Evolutionary conservation across 163 green algal genomes (phyloP), one percentile per base, ranked within the genome.

Genomic region (Botryococcus braunii): DNA sequence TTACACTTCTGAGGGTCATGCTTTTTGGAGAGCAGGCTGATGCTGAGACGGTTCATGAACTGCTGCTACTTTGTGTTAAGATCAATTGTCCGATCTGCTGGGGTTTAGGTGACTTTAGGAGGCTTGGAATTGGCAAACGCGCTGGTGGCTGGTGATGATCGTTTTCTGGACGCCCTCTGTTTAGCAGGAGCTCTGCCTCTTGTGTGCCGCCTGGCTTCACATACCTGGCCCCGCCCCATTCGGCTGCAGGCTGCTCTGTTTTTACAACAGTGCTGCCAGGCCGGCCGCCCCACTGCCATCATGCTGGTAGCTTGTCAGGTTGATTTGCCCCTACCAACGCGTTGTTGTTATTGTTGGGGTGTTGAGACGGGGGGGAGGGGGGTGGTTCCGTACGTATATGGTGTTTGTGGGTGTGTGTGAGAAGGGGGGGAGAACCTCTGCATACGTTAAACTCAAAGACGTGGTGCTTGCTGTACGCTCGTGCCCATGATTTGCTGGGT

Each of bases 301-400:
- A 79, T 89, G 70, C 76, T 94, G 48, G 76, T 94, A 21, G 83
- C 86, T 0, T 89, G 83, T 52, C 73, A 84, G 75, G 82, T 82
- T 35, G 3, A 64, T 8, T 25, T 34, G 21, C 32, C 2, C 5
- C 11, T 23, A 43, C 31, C 9, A 57, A 11, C 47, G 9, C 29
- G 21, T 21, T 65, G 59, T 71, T 59, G 56, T 59, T 3, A 72
- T 75, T 27, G 38, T 76, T 31, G 62, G 64, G 39, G 40, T 66
- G 36, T 55, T 83, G 61, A 66, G n/a, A n/a, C n/a, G n/a, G n/a
- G n/a, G n/a, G n/a, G n/a, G n/a, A n/a, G n/a, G n/a, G n/a, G n/a
- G n/a, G n/a, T n/a, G n/a, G n/a, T n/a, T n/a, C n/a, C n/a, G n/a
- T n/a, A n/a, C n/a, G n/a, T n/a, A n/a, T n/a, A n/a, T n/a, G n/a